These are phyloP conservation scores for Cylindrotheca fusiformis DNA, from an alignment of 108 stramenopile species.

Conservation along the genomic window DNA sequence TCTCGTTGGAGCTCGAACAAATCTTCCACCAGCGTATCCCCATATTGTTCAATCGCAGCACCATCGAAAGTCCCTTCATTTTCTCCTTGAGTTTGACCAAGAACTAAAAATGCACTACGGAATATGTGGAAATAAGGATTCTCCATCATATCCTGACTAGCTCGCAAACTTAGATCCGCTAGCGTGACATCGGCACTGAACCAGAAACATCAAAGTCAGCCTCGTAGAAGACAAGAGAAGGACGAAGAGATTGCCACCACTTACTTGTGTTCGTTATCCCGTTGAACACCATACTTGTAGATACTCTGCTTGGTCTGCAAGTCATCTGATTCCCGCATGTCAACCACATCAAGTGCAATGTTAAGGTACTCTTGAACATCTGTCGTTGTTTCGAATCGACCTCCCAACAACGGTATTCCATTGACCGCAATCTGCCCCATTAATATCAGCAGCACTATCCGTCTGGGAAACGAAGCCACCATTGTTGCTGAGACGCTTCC, in stretches of 20 bases:
- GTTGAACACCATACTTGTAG: slow-evolving; percentile 13
- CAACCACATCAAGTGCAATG: slow-evolving; percentile 25
- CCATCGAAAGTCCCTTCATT: slow-evolving; percentile 54
- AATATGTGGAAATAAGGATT: slow-evolving; percentile 73
- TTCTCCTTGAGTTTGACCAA: slow-evolving; percentile 51
- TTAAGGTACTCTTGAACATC: slow-evolving; percentile 29
- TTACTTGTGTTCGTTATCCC: background rate
- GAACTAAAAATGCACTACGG: slow-evolving; percentile 56
- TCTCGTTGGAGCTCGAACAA: slow-evolving; percentile 44
- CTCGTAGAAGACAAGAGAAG: background rate
- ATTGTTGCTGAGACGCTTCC: too few species aligned
- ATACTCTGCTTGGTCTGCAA: slow-evolving; percentile 11
- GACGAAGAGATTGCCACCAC: background rate
- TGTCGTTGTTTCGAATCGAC: slow-evolving; percentile 25
- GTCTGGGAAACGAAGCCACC: too few species aligned
- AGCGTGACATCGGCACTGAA: slow-evolving; percentile 14
- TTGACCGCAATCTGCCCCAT: background rate
- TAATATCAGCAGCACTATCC: background rate
- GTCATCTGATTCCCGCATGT: slow-evolving; percentile 28
- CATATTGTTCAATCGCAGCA: slow-evolving; percentile 42
- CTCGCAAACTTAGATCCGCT: slow-evolving; percentile 22
- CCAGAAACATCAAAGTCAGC: slow-evolving; percentile 2
- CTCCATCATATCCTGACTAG: slow-evolving; percentile 24
- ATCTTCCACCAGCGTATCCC: slow-evolving; percentile 57
- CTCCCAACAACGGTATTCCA: slow-evolving; percentile 16